phyloP scores from a whole-genome alignment of 371 early-diverging fungal species.

The Coelomomyces lativittatus region DNA sequence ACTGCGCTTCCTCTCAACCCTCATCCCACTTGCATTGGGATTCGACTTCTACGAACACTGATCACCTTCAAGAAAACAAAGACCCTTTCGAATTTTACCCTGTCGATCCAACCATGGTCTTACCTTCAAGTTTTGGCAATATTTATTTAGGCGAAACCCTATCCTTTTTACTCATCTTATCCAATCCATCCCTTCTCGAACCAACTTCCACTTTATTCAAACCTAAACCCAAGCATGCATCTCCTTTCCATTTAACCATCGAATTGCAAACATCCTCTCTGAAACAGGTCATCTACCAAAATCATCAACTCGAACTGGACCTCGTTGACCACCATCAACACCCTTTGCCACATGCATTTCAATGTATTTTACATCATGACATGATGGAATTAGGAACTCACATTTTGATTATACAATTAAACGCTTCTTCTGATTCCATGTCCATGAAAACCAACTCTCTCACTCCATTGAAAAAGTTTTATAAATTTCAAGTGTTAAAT shows the following conservation, averaged over 20 bases:
- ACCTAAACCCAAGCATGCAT: conserved; percentile 4
- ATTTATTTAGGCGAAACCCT: conserved; percentile 39
- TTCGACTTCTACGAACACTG: too few species aligned
- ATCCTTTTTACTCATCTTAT: conserved; percentile 12
- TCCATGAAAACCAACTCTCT: not conserved
- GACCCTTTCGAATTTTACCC: too few species aligned
- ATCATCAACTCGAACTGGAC: too few species aligned
- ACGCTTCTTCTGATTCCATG: not conserved
- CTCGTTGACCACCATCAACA: conserved; percentile 12
- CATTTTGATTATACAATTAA: conserved; percentile 14
- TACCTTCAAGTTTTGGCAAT: conserved; percentile 19
- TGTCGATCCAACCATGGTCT: too few species aligned
- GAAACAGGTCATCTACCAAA: too few species aligned
- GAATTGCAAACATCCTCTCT: conserved; percentile 33
- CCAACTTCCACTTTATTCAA: conserved; percentile 7
- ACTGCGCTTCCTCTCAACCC: too few species aligned
- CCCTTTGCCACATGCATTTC: not conserved
- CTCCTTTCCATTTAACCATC: conserved; percentile 8
- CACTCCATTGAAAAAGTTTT: conserved; percentile 38
- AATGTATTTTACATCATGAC: conserved; percentile 11
- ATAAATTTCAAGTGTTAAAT: conserved; percentile 37
- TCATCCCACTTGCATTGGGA: too few species aligned
- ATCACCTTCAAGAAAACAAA: too few species aligned
- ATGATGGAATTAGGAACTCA: conserved; percentile 38
- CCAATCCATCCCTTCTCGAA: conserved; percentile 20